Evolutionary conservation across 2,329 filamentous ascomycete species (phyloP), one percentile per base, ranked within the genome.

Genomic region (Ophiocordyceps camponoti-leonardi): DNA sequence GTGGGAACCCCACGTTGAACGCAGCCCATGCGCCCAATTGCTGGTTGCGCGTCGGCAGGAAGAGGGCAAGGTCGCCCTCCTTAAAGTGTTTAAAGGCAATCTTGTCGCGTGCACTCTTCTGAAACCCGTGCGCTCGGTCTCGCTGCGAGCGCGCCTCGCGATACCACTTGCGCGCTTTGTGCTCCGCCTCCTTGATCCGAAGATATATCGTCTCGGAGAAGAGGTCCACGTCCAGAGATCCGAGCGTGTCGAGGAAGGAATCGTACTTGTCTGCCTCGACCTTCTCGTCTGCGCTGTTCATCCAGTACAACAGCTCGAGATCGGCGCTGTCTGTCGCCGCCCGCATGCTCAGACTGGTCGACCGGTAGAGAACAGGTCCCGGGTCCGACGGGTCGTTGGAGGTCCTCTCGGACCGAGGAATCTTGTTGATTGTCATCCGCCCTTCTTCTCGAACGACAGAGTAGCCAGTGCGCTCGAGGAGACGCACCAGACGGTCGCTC

Each of bases 41-140:
- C 63, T 96, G 88, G 58, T 95, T 96, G 33, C 90, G 75, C 0
- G 92, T 98, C 0, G 92, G 92, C 39, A 98, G 67, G 67, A 98
- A 98, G 2, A 98, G 64, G 13, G 90, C 92, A 14, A 98, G 72
- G 57, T 98, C 92, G 8, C 92, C 90, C 61, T 95, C 88, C 58
- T 95, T 96, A 68, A 98, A 98, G 44, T 90, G 81, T 49, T 83
- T 82, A 60, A 92, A 95, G 2, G 92, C 88, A 57, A 98, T 95
- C 68, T 96, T 96, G 53, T 94, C 86, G 54, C 94, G 86, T 0
- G 86, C 80, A 56, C 96, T 92, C 55, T 81, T 83, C 52, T 93
- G 85, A 42, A 81, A 69, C 14, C 74, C 68, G 52, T 93, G 84
- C 10, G 86, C 83, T 58, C 88, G 88, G 52, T 96, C 92, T 13